phyloP scores from a whole-genome alignment of 805 yeast genomes.

The Starmerella bombi region DNA sequence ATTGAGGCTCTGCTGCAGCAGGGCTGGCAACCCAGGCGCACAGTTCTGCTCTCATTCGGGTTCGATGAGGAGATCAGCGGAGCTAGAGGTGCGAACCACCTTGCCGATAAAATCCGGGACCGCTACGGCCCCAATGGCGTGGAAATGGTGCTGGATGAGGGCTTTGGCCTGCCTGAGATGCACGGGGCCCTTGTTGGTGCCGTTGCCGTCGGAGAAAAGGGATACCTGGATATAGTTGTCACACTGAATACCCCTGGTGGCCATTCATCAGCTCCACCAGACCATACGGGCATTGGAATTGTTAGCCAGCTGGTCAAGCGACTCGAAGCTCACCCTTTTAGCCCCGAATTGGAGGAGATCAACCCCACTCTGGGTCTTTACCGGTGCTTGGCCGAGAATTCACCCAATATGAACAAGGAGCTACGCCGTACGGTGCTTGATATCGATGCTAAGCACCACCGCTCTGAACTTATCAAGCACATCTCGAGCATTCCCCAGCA shows the following conservation, averaged over 20 bases:
- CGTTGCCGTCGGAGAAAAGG: constrained; percentile 52
- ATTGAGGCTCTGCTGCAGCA: constrained; percentile 40
- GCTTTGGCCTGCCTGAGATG: constrained; percentile 33
- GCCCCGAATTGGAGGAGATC: constrained; percentile 35
- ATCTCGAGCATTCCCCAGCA: constrained; percentile 14
- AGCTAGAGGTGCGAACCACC: constrained; percentile 41
- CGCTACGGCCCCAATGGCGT: constrained; percentile 51
- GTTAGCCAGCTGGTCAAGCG: constrained; percentile 43
- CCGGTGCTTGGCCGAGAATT: constrained; percentile 46
- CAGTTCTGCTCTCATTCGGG: constrained; percentile 55
- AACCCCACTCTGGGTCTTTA: constrained; percentile 50
- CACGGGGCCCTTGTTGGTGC: constrained; percentile 41
- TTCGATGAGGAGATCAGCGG: constrained; percentile 74
- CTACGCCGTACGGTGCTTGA: constrained; percentile 15
- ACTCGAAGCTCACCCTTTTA: constrained; percentile 47
- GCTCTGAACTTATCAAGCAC: constrained; percentile 8
- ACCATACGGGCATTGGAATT: constrained; percentile 69
- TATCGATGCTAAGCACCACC: constrained; percentile 14
- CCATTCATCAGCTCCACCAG: constrained; percentile 68
- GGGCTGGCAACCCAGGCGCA: constrained; percentile 46
- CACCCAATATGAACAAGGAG: constrained; percentile 12
- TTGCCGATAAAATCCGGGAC: constrained; percentile 37
- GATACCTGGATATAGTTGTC: constrained; percentile 39
- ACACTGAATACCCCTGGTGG: constrained; percentile 58
- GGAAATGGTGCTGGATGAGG: constrained; percentile 61